Evolutionary conservation across 2,329 filamentous ascomycete genomes (phyloP).

Genomic region (Fusarium luffae): DNA sequence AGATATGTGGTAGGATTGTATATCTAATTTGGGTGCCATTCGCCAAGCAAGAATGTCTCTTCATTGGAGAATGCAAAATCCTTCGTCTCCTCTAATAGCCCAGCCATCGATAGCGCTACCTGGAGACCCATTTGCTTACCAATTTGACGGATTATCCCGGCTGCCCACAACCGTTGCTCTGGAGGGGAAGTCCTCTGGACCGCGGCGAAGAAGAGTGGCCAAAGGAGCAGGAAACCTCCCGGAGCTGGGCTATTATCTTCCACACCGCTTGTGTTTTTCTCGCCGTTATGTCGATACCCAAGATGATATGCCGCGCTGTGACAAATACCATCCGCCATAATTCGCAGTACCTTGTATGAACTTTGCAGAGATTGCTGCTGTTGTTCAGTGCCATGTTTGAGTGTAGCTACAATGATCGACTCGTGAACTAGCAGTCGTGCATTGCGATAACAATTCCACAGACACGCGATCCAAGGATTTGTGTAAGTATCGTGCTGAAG

Average conservation of each 20-base stretch:
- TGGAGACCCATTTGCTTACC: slow-evolving; percentile 35
- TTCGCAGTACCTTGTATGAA: slow-evolving; percentile 8
- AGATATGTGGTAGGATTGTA: not conserved
- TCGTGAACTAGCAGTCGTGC: slow-evolving; percentile 35
- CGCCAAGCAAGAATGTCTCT: slow-evolving; percentile 29
- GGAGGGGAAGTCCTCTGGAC: slow-evolving; percentile 24
- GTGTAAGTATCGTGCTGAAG: slow-evolving; percentile 29
- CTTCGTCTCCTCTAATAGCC: slow-evolving; percentile 14
- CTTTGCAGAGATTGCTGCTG: slow-evolving; percentile 11
- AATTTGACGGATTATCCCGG: slow-evolving; percentile 25
- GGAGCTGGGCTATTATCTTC: slow-evolving; percentile 9
- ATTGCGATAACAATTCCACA: slow-evolving; percentile 40
- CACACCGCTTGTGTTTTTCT: rapidly evolving
- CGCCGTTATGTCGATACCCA: slow-evolving; percentile 4
- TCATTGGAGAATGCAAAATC: slow-evolving; percentile 33
- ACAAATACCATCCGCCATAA: slow-evolving; percentile 33
- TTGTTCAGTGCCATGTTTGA: slow-evolving; percentile 17
- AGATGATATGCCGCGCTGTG: slow-evolving; percentile 36
- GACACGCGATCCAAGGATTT: slow-evolving; percentile 33
- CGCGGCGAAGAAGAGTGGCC: slow-evolving; percentile 35
- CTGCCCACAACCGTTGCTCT: slow-evolving; percentile 30
- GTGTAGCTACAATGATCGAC: slow-evolving; percentile 26
- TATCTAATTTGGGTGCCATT: slow-evolving; percentile 29
- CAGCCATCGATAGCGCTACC: slow-evolving; percentile 36
- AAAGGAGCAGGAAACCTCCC: slow-evolving; percentile 29